Evolutionary conservation across 2,329 filamentous ascomycete genomes (phyloP), one percentile per base, ranked within the genome.

Genomic region (Lasiodiplodia sp.): DNA sequence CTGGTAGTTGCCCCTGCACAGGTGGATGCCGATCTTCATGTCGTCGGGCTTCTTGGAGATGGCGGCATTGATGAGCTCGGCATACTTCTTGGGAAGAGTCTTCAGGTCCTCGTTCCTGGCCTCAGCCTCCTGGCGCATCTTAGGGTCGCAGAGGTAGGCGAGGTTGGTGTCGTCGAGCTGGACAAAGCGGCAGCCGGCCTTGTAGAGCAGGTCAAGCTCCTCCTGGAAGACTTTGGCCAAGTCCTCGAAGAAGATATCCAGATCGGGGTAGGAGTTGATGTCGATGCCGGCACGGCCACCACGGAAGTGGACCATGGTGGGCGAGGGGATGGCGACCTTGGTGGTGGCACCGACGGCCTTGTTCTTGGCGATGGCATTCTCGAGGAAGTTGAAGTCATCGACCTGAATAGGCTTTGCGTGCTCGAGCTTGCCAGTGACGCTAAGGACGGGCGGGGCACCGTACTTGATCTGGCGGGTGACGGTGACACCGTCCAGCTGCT

Each of bases 271-370:
- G 10, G 85, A 84, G 53, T 78, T 77, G 72, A 81, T 80, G 73
- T 84, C 82, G 75, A 87, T 87, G 72, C 81, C 81, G 25, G 86
- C 84, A 38, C 86, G 81, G 12, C 82, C 84, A 70, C 85, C 85
- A 68, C 86, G 84, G 82, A 88, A 88, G 75, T 88, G 86, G 63
- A 87, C 82, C 86, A 87, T 87, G n/a, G 86, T 88, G 14, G 86
- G 86, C 51, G 79, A 83, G 3, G 86, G 86, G 69, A 88, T 87
- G 80, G 84, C 86, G 38, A 88, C 86, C 75, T 88, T 88, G 51
- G 83, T 81, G 2, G 79, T 84, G 7, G 78, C 78, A 65, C 77
- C 77, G 65, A 75, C 78, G 63, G 77, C 78, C 34, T 72, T 72
- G 51, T 74, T 72, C 68, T 75, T 73, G 28, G 75, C 76, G 75